Evolutionary conservation across 148 eudicot genomes (phyloP).

Genomic region (Drosera capensis): DNA sequence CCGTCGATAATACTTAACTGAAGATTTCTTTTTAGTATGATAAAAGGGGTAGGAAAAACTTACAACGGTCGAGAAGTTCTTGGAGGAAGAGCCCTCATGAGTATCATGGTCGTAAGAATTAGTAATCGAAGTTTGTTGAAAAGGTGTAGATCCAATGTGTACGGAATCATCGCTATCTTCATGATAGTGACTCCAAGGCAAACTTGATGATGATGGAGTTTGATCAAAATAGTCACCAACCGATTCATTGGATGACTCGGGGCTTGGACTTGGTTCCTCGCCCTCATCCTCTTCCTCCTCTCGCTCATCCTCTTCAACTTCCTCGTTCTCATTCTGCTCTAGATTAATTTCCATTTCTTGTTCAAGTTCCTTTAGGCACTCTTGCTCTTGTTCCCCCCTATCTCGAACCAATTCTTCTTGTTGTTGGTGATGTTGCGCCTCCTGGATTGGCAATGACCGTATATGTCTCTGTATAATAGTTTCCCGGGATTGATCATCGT

Average conservation of each 20-base stretch:
- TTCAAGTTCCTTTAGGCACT: not conserved
- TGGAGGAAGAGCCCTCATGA: constrained; percentile 11
- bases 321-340: not conserved
- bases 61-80: constrained; percentile 30
- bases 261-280: constrained; percentile 6
- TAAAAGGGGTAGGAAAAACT: not conserved
- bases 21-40: not conserved
- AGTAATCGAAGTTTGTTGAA: constrained; percentile 12
- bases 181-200: constrained; percentile 19
- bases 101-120: constrained; percentile 14
- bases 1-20: not conserved
- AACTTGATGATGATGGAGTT: constrained; percentile 11
- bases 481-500: constrained; percentile 6
- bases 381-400: not conserved
- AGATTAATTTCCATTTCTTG: too few species aligned
- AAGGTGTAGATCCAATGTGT: constrained; percentile 18
- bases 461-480: constrained; percentile 3
- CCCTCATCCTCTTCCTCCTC: constrained; percentile 15
- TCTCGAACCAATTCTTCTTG: too few species aligned
- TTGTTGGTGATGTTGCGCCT: constrained; percentile 4
- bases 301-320: constrained; percentile 1
- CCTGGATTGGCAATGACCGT: constrained; percentile 4
- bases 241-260: constrained; percentile 15
- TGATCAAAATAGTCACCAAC: constrained; percentile 18
- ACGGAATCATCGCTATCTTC: constrained; percentile 22